Conservation (phyloP, 169 alveolate species). For the Cyclospora cayetanensis region DNA sequence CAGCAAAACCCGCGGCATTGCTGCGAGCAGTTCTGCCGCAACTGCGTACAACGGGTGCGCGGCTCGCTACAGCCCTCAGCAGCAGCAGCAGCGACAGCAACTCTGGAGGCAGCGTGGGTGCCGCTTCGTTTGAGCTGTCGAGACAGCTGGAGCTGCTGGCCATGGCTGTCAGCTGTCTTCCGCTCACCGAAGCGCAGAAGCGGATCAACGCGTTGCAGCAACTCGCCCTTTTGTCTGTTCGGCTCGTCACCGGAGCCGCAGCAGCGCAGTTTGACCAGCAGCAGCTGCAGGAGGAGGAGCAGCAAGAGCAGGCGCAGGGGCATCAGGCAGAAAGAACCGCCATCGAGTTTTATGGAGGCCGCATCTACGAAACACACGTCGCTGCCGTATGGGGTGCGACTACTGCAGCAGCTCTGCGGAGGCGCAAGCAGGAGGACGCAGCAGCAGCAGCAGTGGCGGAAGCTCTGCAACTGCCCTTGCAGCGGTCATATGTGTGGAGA, state of each 20-base stretch:
- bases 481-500: not conserved
- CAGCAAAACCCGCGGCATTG: slow-evolving; percentile 27
- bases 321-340: not conserved
- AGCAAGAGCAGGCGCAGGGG: not conserved
- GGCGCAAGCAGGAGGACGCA: not conserved
- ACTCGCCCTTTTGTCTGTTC: not conserved
- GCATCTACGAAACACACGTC: not conserved
- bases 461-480: slow-evolving; percentile 6
- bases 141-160: slow-evolving; percentile 58
- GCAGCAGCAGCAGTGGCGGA: slow-evolving; percentile 49
- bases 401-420: slow-evolving; percentile 7
- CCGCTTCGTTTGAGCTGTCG: slow-evolving; percentile 21
- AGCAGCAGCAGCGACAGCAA: slow-evolving; percentile 32
- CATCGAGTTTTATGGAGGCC: not conserved
- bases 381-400: slow-evolving; percentile 9
- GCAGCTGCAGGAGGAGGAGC: slow-evolving; percentile 51
- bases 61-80: slow-evolving; percentile 8
- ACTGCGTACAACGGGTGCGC: slow-evolving; percentile 7
- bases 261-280: not conserved
- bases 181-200: not conserved
- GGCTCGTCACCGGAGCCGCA: not conserved
- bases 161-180: slow-evolving; percentile 39
- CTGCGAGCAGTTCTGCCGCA: slow-evolving; percentile 37
- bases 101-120: slow-evolving; percentile 20
- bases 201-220: slow-evolving; percentile 6